A percentile compares a stretch with the other conserved stretches of the same genome.
Evolutionary conservation across 2,329 filamentous ascomycete species (phyloP).

Genomic region (Colletotrichum higginsianum): DNA sequence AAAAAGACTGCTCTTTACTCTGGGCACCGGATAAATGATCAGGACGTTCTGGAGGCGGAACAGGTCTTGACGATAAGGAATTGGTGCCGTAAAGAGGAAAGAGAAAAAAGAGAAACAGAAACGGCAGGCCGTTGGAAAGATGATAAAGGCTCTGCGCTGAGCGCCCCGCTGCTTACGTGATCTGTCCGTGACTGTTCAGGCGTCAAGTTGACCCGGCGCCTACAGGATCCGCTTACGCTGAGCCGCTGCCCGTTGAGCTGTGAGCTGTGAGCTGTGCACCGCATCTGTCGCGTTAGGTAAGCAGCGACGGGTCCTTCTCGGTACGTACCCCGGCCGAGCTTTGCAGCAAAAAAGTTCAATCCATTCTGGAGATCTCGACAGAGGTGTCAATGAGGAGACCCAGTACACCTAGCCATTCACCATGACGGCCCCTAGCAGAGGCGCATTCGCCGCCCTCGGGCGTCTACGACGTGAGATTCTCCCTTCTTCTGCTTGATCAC

Average conservation of each 20-base stretch:
- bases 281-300: slow-evolving; percentile 32
- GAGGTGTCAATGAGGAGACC: slow-evolving; percentile 33
- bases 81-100: slow-evolving; percentile 74
- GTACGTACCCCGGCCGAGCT: slow-evolving; percentile 44
- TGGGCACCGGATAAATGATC: slow-evolving; percentile 94
- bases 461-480: slow-evolving; percentile 64
- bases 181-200: neutral
- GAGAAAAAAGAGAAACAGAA: slow-evolving; percentile 50
- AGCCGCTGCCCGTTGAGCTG: neutral
- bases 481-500: neutral
- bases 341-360: slow-evolving; percentile 50
- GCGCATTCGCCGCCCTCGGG: slow-evolving; percentile 64
- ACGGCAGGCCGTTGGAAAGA: slow-evolving; percentile 24
- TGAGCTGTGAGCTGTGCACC: neutral
- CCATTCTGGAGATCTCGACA: slow-evolving; percentile 37
- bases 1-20: slow-evolving; percentile 90
- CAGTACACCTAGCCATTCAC: slow-evolving; percentile 44
- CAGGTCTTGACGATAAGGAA: slow-evolving; percentile 96
- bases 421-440: slow-evolving; percentile 73
- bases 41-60: slow-evolving; percentile 79
- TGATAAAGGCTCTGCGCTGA: slow-evolving; percentile 40
- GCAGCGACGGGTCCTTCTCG: slow-evolving; percentile 46
- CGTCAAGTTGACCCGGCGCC: slow-evolving; percentile 13
- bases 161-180: slow-evolving; percentile 34
- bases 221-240: neutral